These are phyloP conservation scores for Crithidia mellificae DNA, from an alignment of 208 protist genomes.

Conservation along the genomic window DNA sequence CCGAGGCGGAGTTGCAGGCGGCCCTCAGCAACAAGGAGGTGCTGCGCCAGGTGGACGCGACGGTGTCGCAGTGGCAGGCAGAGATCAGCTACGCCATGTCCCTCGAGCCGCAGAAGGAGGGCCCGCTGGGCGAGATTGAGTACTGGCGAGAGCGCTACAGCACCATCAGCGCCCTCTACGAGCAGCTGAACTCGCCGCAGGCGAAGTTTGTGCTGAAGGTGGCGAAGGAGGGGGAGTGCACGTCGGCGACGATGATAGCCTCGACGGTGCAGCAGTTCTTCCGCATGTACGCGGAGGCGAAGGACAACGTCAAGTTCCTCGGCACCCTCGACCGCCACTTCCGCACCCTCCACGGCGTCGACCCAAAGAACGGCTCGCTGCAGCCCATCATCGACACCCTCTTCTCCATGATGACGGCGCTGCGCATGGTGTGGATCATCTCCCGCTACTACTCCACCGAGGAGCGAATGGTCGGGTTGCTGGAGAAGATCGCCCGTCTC, in stretches of 20 bases:
- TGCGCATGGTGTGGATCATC: conserved; percentile 99
- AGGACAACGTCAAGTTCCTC: conserved; percentile 99
- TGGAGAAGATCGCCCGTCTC: conserved; percentile 97
- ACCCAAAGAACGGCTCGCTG: conserved; percentile 78
- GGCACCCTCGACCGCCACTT: conserved; percentile 98
- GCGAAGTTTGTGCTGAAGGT: conserved; percentile 93
- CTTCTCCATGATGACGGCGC: conserved; percentile 97
- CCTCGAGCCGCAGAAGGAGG: conserved; percentile 89
- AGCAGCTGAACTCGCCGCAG: conserved; percentile 96
- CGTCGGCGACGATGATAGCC: conserved; percentile 88
- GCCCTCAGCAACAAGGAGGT: conserved; percentile 86
- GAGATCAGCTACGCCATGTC: conserved; percentile 92
- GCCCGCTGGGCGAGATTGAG: conserved; percentile 97
- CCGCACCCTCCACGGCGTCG: conserved; percentile 93
- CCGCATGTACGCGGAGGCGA: conserved; percentile 96
- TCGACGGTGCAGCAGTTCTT: conserved; percentile 93
- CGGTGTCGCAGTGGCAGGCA: conserved; percentile 88
- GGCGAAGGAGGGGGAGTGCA: conserved; percentile 89
- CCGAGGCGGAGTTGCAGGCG: conserved; percentile 74
- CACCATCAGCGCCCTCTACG: conserved; percentile 94
- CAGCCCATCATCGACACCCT: conserved; percentile 97
- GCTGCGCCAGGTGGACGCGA: conserved; percentile 85
- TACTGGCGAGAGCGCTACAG: conserved; percentile 97
- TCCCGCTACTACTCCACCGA: conserved; percentile 99
- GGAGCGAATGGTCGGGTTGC: conserved; percentile 97